Base-by-base conservation (phyloP, 345 rosid species). In the Gynandropsis gynandra region DNA sequence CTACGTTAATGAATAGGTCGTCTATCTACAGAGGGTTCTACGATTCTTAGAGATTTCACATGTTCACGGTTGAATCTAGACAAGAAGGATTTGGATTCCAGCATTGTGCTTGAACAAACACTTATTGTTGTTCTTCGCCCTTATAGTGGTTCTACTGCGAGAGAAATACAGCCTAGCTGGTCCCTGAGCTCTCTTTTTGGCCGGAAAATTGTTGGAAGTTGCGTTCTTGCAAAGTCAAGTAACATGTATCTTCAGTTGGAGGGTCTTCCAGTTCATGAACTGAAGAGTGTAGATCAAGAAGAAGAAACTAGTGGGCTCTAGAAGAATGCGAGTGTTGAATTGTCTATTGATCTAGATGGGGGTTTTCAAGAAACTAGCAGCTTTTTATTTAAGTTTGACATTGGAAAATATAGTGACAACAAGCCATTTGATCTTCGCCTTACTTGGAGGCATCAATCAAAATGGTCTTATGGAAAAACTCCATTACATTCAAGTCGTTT, bases 121-220 rank as follows among this genome's bases (percentile, higher is more conserved):
- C 95, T 92, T 39, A 87, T 95, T 16, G 76, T 83, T 47, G 84
- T 76, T 75, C 82, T 89, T 62, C 81, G 76, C 71, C 95, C 97
- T 24, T 57, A 59, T 29, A 53, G 59, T 73, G 46, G 53, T 58
- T 58, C 78, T 47, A 46, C 54, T 17, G 70, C 68, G 60, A 51
- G 34, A 16, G 52, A 56, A 52, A 44, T 74, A 42, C 97, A 81
- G 69, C 85, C 90, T 7, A 80, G 75, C 58, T 82, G 95, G 85
- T 76, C 81, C 62, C 53, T 78, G 58, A 75, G 74, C 68, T 82
- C 95, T 42, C 58, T 82, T 35, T 80, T 85, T 51, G 83, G 90
- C 59, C 78, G 76, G 70, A 72, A 75, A 71, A 62, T 76, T 35
- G 20, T 37, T 42, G 85, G 79, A 59, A 67, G 45, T 32, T 82